A percentile compares a stretch with the other conserved stretches of the same genome.
Evolutionary conservation across 2,329 filamentous ascomycete species (phyloP).

Genomic region (Trichophyton benhamiae): DNA sequence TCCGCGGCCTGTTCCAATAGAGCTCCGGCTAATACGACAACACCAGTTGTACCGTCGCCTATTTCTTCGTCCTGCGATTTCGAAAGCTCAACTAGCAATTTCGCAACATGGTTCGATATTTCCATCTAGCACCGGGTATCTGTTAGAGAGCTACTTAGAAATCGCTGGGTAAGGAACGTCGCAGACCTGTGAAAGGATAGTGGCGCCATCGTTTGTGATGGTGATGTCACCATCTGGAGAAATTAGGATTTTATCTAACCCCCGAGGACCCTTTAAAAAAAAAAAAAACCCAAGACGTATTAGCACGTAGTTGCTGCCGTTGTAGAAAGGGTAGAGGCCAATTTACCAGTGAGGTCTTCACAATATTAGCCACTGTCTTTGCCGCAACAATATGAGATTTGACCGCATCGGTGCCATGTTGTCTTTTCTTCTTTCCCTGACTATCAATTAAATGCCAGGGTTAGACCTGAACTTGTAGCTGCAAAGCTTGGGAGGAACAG

Average conservation of each 20-base stretch:
- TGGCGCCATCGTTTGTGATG: slow-evolving; percentile 96
- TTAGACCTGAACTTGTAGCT: slow-evolving; percentile 6
- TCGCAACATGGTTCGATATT: slow-evolving; percentile 95
- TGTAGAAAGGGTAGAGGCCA: slow-evolving; percentile 2
- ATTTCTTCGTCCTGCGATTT: slow-evolving; percentile 99
- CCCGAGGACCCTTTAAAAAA: slow-evolving; percentile 58
- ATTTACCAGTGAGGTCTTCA: slow-evolving; percentile 77
- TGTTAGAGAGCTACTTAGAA: not conserved
- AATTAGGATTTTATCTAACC: slow-evolving; percentile 97
- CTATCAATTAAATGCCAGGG: slow-evolving; percentile 37
- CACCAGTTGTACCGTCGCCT: slow-evolving; percentile 93
- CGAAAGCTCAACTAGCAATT: slow-evolving; percentile 89
- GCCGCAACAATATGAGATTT: slow-evolving; percentile 97
- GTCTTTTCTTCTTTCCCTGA: slow-evolving; percentile 94
- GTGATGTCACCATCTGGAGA: slow-evolving; percentile 98
- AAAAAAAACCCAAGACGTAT: slow-evolving; percentile 3
- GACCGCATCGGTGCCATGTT: slow-evolving; percentile 91
- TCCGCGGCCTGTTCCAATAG: slow-evolving; percentile 93
- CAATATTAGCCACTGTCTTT: slow-evolving; percentile 88
- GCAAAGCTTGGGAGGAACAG: not conserved
- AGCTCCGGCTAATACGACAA: slow-evolving; percentile 88
- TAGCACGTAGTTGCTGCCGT: not conserved
- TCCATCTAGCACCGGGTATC: slow-evolving; percentile 61
- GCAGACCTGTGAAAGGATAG: slow-evolving; percentile 65
- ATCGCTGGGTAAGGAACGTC: slow-evolving; percentile 12